These are phyloP conservation scores for Rhytidiadelphus loreus DNA, from an alignment of 225 moss, liverwort and hornwort genomes.

Conservation along the genomic window DNA sequence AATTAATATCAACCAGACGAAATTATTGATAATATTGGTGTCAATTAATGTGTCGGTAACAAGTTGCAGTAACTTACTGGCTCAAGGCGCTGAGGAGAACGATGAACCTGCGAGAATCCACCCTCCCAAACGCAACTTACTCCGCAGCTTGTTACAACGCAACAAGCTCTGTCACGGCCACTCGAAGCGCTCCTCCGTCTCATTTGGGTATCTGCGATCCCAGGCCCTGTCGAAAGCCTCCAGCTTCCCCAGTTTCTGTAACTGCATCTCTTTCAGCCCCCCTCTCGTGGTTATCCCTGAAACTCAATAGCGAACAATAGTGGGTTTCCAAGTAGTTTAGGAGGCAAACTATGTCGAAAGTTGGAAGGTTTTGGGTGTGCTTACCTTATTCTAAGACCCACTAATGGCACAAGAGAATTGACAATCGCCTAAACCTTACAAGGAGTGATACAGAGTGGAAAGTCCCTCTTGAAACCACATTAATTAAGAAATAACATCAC, in stretches of 20 bases:
- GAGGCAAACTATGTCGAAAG: not conserved
- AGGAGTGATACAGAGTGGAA: not conserved
- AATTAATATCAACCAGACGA: not conserved
- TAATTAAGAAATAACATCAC: not conserved
- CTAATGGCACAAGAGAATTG: not conserved
- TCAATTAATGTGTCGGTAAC: not conserved
- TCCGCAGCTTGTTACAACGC: too few species aligned
- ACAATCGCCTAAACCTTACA: not conserved
- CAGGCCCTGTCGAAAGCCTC: not conserved
- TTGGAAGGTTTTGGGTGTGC: not conserved
- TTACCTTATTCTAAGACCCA: not conserved
- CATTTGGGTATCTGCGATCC: not conserved
- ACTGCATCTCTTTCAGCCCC: not conserved
- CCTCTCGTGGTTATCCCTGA: not conserved
- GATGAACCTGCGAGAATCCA: conserved; percentile 19
- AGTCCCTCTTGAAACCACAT: not conserved
- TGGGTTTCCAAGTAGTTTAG: not conserved
- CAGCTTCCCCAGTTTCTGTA: not conserved
- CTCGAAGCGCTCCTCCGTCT: not conserved
- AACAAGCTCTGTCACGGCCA: not conserved
- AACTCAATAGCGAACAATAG: not conserved
- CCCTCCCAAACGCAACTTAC: conserved; percentile 8
- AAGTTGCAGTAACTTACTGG: not conserved
- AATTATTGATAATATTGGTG: not conserved
- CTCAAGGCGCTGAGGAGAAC: not conserved